A percentile compares a stretch with the other conserved stretches of the same genome.
Conservation (phyloP, 345 rosid genomes). For the Cardamine occulta region DNA sequence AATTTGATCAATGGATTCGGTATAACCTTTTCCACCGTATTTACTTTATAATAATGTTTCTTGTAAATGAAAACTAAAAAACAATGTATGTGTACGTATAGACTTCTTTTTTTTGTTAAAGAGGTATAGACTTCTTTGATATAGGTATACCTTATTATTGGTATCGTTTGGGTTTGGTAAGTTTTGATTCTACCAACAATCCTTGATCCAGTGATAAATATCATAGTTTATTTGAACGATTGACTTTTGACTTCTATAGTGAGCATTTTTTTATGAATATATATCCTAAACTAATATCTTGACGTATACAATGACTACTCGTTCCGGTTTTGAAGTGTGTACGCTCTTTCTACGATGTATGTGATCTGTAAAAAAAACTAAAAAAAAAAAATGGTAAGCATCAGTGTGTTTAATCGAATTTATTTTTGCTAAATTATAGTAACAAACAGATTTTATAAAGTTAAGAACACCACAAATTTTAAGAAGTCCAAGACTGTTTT, state of each 20-base stretch:
- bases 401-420: not conserved
- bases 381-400: not conserved
- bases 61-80: not conserved
- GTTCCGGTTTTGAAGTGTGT: constrained; percentile 17
- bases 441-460: not conserved
- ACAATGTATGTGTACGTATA: too few relatives aligned
- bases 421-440: not conserved
- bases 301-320: not conserved
- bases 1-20: constrained; percentile 25
- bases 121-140: not conserved
- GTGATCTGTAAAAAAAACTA: not conserved
- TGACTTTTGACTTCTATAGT: constrained; percentile 5
- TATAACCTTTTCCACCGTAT: constrained; percentile 13
- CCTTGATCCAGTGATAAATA: not conserved
- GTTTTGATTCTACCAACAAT: constrained; percentile 19
- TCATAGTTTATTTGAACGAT: not conserved
- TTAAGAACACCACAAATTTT: not conserved
- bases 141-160: constrained; percentile 26
- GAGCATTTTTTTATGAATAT: not conserved
- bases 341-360: constrained; percentile 5
- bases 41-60: not conserved
- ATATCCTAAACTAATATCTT: not conserved
- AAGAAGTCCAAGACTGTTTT: not conserved
- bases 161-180: constrained; percentile 38
- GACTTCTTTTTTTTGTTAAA: too few relatives aligned